Evolutionary conservation across 768 basidiomycete genomes (phyloP).

Genomic region (Amanita molliuscula): DNA sequence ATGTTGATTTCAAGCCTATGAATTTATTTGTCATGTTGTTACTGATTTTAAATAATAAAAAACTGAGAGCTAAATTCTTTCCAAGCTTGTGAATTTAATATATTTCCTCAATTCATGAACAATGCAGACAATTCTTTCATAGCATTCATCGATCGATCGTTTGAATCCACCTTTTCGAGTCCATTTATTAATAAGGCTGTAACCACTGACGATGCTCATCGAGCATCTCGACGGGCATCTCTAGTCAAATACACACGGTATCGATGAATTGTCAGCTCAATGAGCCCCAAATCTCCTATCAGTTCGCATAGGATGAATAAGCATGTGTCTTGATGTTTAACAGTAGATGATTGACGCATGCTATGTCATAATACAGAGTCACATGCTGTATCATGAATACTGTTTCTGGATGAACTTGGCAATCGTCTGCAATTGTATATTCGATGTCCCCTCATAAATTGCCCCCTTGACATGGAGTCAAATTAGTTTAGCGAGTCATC

Average conservation of each 20-base stretch:
- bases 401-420: slow-evolving; percentile 86
- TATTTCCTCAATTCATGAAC: too few species aligned
- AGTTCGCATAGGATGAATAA: too few species aligned
- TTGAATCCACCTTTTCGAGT: background rate
- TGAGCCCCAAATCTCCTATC: background rate
- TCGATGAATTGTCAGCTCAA: background rate
- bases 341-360: too few species aligned
- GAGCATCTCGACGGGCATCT: background rate
- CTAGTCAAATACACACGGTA: background rate
- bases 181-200: background rate
- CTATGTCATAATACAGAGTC: too few species aligned
- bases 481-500: slow-evolving; percentile 3
- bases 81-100: too few species aligned
- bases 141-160: too few species aligned
- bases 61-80: too few species aligned
- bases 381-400: slow-evolving; percentile 37
- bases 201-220: background rate
- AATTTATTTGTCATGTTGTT: too few species aligned
- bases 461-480: slow-evolving; percentile 47
- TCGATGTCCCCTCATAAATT: slow-evolving; percentile 94
- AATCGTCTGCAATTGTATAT: slow-evolving; percentile 95
- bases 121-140: too few species aligned
- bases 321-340: too few species aligned
- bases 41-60: too few species aligned
- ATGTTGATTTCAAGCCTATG: too few species aligned